phyloP scores from a whole-genome alignment of 805 yeast genomes.

The Saturnispora dispora region DNA sequence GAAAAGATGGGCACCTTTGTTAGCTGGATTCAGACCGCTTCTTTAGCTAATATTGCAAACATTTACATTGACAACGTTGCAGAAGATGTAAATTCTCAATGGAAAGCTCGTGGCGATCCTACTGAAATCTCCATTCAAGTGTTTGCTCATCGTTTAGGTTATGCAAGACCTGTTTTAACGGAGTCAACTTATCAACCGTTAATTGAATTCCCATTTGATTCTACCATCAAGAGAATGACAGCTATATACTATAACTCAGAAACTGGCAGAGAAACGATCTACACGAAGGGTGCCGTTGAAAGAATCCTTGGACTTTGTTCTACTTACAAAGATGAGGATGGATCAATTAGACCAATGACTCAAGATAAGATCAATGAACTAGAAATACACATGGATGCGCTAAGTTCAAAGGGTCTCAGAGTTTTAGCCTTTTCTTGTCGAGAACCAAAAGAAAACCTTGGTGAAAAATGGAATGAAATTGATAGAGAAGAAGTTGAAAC shows the following conservation, averaged over 20 bases:
- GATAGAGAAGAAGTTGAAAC: slow-evolving; percentile 42
- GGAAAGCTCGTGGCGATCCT: slow-evolving; percentile 85
- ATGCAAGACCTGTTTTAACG: slow-evolving; percentile 36
- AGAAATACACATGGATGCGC: slow-evolving; percentile 46
- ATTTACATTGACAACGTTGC: slow-evolving; percentile 41
- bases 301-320: slow-evolving; percentile 50
- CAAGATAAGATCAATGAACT: slow-evolving; percentile 33
- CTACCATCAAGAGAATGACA: slow-evolving; percentile 65
- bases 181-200: slow-evolving; percentile 37
- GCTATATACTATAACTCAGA: slow-evolving; percentile 39
- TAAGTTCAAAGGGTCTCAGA: slow-evolving; percentile 60
- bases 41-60: slow-evolving; percentile 73
- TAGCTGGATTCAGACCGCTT: slow-evolving; percentile 55
- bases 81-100: slow-evolving; percentile 30
- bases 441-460: slow-evolving; percentile 18
- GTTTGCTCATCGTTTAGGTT: slow-evolving; percentile 50
- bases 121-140: slow-evolving; percentile 86
- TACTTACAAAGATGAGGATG: slow-evolving; percentile 38
- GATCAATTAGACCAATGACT: slow-evolving; percentile 29
- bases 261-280: slow-evolving; percentile 25
- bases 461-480: slow-evolving; percentile 24
- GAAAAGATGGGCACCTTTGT: slow-evolving; percentile 24
- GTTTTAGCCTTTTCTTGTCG: slow-evolving; percentile 63
- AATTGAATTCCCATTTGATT: slow-evolving; percentile 67
- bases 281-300: slow-evolving; percentile 73